Evolutionary conservation across 371 early-diverging fungal species (phyloP).

Genomic region (Homolaphlyctis polyrhiza): DNA sequence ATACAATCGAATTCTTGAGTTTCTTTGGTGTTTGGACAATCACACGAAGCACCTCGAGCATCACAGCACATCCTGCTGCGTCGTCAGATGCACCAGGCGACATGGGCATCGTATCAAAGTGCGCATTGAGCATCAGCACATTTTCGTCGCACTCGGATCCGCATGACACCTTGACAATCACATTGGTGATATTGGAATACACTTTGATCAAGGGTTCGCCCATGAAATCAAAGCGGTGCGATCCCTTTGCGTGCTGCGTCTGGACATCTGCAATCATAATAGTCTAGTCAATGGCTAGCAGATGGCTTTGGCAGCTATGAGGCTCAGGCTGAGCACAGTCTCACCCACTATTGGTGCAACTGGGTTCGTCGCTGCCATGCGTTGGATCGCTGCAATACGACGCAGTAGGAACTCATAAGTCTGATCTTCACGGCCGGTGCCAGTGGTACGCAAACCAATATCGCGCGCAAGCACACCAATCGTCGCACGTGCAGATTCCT

Average conservation of each 20-base stretch:
- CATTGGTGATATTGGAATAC: constrained; percentile 67
- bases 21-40: constrained; percentile 43
- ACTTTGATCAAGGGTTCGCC: constrained; percentile 29
- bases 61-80: constrained; percentile 63
- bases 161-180: constrained; percentile 67
- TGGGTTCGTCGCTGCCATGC: background rate
- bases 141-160: constrained; percentile 59
- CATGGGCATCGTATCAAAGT: constrained; percentile 57
- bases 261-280: constrained; percentile 12
- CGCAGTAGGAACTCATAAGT: constrained; percentile 15
- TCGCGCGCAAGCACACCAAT: constrained; percentile 17
- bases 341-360: background rate
- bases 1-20: constrained; percentile 53
- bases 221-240: constrained; percentile 70
- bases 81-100: constrained; percentile 52
- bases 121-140: constrained; percentile 65
- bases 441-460: constrained; percentile 22
- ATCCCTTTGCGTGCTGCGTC: constrained; percentile 44
- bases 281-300: background rate
- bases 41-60: constrained; percentile 67
- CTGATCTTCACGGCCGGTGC: constrained; percentile 20
- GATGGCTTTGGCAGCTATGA: background rate
- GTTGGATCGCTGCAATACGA: constrained; percentile 10
- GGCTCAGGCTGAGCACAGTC: no score
- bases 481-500: constrained; percentile 14